These are phyloP conservation scores for Penicillium ucsense DNA, from an alignment of 495 filamentous ascomycete genomes.

Conservation along the genomic window DNA sequence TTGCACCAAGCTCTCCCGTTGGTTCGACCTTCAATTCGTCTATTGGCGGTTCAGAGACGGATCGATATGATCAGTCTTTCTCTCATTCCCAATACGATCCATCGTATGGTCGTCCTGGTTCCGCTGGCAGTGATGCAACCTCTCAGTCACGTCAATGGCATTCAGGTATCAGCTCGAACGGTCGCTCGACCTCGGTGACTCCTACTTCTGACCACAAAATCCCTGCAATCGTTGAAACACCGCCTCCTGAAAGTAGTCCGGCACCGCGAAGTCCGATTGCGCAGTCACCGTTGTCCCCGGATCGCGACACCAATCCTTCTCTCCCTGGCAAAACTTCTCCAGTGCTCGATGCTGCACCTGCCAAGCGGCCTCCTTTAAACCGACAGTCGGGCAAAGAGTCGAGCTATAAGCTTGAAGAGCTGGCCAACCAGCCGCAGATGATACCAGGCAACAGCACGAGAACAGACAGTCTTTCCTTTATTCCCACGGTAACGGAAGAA, in stretches of 20 bases:
- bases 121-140: slow-evolving; percentile 9
- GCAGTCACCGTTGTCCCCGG: slow-evolving; percentile 46
- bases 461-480: slow-evolving; percentile 74
- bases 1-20: slow-evolving; percentile 10
- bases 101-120: slow-evolving; percentile 3
- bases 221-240: slow-evolving; percentile 63
- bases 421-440: slow-evolving; percentile 33
- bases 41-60: slow-evolving; percentile 18
- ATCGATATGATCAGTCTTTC: slow-evolving; percentile 7
- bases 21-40: slow-evolving; percentile 22
- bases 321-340: slow-evolving; percentile 16
- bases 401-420: slow-evolving; percentile 23
- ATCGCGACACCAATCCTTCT: slow-evolving; percentile 28
- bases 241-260: slow-evolving; percentile 30
- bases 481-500: slow-evolving; percentile 66
- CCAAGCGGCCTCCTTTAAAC: slow-evolving; percentile 17
- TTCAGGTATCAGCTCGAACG: slow-evolving; percentile 37
- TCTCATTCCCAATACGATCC: slow-evolving; percentile 3
- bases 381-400: slow-evolving; percentile 22
- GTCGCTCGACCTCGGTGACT: slow-evolving; percentile 32
- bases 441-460: slow-evolving; percentile 62
- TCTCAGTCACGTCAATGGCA: slow-evolving; percentile 32
- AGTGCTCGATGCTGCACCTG: slow-evolving; percentile 11
- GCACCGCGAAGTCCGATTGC: slow-evolving; percentile 17
- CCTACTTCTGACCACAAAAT: slow-evolving; percentile 37